Evolutionary conservation across 169 alveolate genomes (phyloP).

Genomic region (Plasmodium falciparum): DNA sequence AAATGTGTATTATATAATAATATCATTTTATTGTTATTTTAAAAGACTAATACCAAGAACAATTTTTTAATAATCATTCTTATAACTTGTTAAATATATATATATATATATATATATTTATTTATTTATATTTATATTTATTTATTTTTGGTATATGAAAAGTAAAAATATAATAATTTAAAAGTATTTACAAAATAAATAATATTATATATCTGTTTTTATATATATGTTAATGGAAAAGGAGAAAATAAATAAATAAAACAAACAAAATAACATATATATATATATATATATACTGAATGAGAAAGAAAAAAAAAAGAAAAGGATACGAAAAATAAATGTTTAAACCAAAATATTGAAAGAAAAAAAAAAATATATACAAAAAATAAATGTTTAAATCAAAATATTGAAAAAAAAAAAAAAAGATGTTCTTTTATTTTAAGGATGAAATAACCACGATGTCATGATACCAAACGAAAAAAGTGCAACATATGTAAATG

Average conservation of each 20-base stretch:
- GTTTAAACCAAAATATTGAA: not conserved
- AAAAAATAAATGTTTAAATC: constrained; percentile 7
- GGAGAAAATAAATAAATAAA: no score
- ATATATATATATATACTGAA: not conserved
- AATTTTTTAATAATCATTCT: no score
- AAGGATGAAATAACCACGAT: constrained; percentile 88
- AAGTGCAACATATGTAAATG: constrained; percentile 82
- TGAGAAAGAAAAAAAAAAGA: constrained; percentile 6
- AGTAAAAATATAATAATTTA: no score
- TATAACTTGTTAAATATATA: no score
- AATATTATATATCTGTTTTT: constrained; percentile 24
- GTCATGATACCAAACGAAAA: constrained; percentile 87
- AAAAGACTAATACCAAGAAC: no score
- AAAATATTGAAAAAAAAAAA: constrained; percentile 11
- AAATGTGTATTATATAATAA: no score
- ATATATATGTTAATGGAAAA: not conserved
- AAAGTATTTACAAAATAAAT: constrained; percentile 6
- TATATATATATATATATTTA: no score
- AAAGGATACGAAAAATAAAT: constrained; percentile 7
- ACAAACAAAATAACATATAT: no score
- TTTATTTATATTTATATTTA: no score
- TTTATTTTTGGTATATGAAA: no score
- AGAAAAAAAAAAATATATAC: not conserved
- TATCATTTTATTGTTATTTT: no score
- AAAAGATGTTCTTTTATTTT: constrained; percentile 5